These are phyloP conservation scores for Fraxinus latifolia DNA, from an alignment of 305 asterid genomes.

Conservation along the genomic window DNA sequence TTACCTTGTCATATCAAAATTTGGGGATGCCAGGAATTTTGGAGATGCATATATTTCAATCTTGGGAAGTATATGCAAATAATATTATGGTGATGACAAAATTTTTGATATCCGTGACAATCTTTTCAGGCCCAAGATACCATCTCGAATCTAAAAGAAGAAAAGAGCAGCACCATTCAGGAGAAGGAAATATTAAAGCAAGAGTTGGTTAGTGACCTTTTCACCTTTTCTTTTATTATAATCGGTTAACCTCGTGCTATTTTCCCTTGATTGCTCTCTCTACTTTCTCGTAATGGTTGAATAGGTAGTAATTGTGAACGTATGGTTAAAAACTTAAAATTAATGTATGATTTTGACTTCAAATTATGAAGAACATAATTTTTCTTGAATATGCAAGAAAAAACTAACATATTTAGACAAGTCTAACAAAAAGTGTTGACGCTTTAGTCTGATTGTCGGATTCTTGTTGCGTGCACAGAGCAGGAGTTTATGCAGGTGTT, in stretches of 20 bases:
- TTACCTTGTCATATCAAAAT: constrained; percentile 18
- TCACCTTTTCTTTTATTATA: neutral
- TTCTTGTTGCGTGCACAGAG: constrained; percentile 36
- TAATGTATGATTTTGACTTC: neutral
- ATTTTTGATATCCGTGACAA: constrained; percentile 7
- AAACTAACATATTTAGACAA: neutral
- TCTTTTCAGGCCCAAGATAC: constrained; percentile 52
- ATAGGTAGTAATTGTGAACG: neutral
- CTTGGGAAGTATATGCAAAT: neutral
- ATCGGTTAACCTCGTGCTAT: neutral
- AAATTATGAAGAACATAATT: neutral
- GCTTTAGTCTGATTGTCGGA: constrained; percentile 60
- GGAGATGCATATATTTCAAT: neutral
- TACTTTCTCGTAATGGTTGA: neutral
- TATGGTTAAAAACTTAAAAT: neutral
- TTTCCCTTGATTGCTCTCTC: neutral
- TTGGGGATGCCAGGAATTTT: constrained; percentile 5
- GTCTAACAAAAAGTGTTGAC: neutral
- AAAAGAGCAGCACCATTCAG: constrained; percentile 35
- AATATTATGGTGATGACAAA: neutral
- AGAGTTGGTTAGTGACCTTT: constrained; percentile 55
- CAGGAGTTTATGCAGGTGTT: neutral
- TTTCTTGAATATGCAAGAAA: neutral
- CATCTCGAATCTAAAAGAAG: constrained; percentile 57
- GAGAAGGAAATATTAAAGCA: constrained; percentile 49